phyloP scores from a whole-genome alignment of 805 yeast genomes.

The Pichia gijzeniarum region DNA sequence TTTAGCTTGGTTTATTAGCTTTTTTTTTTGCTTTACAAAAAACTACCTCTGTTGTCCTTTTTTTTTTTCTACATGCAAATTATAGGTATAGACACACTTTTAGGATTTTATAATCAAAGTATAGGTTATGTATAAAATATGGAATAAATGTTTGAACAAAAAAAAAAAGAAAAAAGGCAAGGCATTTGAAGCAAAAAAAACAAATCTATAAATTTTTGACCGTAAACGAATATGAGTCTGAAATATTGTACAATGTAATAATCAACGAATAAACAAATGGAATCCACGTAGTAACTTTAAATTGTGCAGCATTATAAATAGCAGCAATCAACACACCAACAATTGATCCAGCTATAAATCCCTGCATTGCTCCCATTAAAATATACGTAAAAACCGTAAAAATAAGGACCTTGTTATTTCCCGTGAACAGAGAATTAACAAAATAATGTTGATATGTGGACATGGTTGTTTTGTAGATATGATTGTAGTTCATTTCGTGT shows the following conservation, averaged over 20 bases:
- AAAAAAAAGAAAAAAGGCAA: no score
- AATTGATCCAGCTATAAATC: conserved; percentile 64
- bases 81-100: no score
- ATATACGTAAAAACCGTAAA: conserved; percentile 43
- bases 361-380: conserved; percentile 54
- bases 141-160: not conserved
- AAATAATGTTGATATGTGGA: conserved; percentile 7
- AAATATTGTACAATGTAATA: conserved; percentile 58
- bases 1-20: not conserved
- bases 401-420: conserved; percentile 25
- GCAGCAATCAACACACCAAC: conserved; percentile 71
- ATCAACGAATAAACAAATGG: conserved; percentile 79
- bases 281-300: conserved; percentile 92
- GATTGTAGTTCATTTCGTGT: conserved; percentile 4
- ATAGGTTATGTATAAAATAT: not conserved
- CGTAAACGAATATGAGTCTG: conserved; percentile 58
- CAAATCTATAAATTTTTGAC: conserved; percentile 23
- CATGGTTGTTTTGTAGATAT: not conserved
- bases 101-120: no score
- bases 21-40: not conserved
- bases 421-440: conserved; percentile 4
- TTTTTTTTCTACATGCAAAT: no score
- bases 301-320: conserved; percentile 70
- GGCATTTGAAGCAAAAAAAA: not conserved
- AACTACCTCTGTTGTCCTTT: no score